Evolutionary conservation across 2,329 filamentous ascomycete genomes (phyloP).

Genomic region (Mycosphaerelloides madeirae): DNA sequence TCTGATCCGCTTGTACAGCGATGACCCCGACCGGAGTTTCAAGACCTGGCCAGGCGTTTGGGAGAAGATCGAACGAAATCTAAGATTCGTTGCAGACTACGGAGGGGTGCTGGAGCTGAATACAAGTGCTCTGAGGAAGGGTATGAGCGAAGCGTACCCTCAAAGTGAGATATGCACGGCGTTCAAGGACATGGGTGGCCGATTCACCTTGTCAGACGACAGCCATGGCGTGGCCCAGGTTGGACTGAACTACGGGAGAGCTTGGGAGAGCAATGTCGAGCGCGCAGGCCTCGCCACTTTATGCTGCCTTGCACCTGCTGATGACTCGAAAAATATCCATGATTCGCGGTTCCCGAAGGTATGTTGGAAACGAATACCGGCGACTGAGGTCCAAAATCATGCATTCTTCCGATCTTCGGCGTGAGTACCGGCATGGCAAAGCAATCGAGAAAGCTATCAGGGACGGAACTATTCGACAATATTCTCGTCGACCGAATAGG

Average conservation of each 20-base stretch:
- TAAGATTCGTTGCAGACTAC: constrained; percentile 65
- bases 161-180: constrained; percentile 71
- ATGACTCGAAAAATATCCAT: constrained; percentile 20
- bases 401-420: constrained; percentile 18
- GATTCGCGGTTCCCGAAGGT: constrained; percentile 32
- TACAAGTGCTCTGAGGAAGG: constrained; percentile 80
- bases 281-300: constrained; percentile 60
- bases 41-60: constrained; percentile 55
- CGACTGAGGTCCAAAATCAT: constrained; percentile 19
- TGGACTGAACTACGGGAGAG: constrained; percentile 67
- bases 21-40: constrained; percentile 57
- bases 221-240: constrained; percentile 86
- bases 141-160: constrained; percentile 86
- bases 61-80: constrained; percentile 67
- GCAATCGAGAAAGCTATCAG: too few species aligned
- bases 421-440: too few species aligned
- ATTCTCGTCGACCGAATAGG: too few species aligned
- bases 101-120: constrained; percentile 88
- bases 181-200: constrained; percentile 68
- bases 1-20: constrained; percentile 75
- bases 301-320: constrained; percentile 34
- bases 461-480: too few species aligned
- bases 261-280: constrained; percentile 49
- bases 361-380: constrained; percentile 19
- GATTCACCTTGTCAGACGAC: constrained; percentile 90